Percentiles rank a stretch among this genome's conserved stretches.
These are phyloP conservation scores for Fraxinus floribunda DNA, from an alignment of 305 asterid genomes.

Conservation along the genomic window DNA sequence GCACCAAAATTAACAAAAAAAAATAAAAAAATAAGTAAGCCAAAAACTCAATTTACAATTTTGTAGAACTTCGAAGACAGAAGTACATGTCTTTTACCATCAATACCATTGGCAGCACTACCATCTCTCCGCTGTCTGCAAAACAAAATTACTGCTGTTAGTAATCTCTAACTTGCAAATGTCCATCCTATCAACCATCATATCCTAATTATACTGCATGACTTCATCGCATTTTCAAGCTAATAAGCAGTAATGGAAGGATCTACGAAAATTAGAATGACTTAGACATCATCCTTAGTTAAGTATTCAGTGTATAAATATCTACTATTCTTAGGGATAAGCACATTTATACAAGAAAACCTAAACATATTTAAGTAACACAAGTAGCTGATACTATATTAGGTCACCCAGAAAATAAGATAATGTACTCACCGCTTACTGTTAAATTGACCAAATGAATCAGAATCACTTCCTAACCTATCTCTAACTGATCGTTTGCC, in stretches of 20 bases:
- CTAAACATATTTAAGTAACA: background rate
- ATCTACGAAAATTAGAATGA: slow-evolving; percentile 4
- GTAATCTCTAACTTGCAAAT: slow-evolving; percentile 7
- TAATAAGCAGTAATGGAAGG: background rate
- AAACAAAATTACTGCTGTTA: slow-evolving; percentile 25
- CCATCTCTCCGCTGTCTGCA: slow-evolving; percentile 65
- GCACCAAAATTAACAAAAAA: slow-evolving; percentile 22
- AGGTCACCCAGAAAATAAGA: background rate
- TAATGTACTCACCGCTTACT: too few species aligned
- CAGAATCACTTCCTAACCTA: slow-evolving; percentile 62
- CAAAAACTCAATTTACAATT: slow-evolving; percentile 19
- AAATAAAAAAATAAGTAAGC: background rate
- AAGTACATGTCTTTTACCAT: slow-evolving; percentile 47
- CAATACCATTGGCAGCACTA: slow-evolving; percentile 34
- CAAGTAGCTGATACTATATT: slow-evolving; percentile 1
- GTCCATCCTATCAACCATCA: background rate
- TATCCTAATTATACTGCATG: background rate
- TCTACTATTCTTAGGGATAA: background rate
- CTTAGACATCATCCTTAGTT: slow-evolving; percentile 10
- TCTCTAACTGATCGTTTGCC: slow-evolving; percentile 72
- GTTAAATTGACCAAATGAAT: too few species aligned
- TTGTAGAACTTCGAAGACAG: slow-evolving; percentile 6
- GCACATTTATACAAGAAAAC: background rate
- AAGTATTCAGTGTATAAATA: background rate
- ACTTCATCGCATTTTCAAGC: background rate